Base-by-base conservation (phyloP, 768 basidiomycete species). In the Tephrocybe sp. region DNA sequence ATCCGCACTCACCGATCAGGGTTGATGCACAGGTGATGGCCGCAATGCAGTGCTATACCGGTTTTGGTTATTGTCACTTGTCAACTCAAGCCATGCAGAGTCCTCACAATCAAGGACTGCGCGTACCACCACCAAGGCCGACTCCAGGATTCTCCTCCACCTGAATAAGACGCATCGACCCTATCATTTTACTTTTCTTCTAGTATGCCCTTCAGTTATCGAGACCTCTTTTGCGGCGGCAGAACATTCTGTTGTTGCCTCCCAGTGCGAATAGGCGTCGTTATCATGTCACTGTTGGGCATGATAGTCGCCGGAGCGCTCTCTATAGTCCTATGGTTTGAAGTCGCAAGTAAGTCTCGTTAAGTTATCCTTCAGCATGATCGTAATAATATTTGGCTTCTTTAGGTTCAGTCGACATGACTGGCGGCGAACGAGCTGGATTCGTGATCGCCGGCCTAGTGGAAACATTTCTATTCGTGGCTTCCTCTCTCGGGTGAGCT, bases 191-290 rank as follows among this genome's bases (percentile, higher is more conserved):
- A n/a, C n/a, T 23, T 4, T 20, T 9, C 12, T 32, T 40, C 12
- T 5, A 30, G 9, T 17, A 80, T 78, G 79, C 57, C 66, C 2
- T 70, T 75, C 64, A 74, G 73, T 60, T 67, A 78, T 60, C 70
- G 67, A 49, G 68, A 71, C 26, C 65, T 77, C 41, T 65, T 84
- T 41, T 75, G 79, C 40, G 76, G 74, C 23, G 75, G 80, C n/a
- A 72, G 58, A 30, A 76, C 70, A 3, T 86, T 79, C 62, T 87
- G 85, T 60, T 85, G 73, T 57, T 85, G 85, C 57, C 63, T 86
- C 54, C 83, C 83, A 24, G 82, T 85, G 5, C 76, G 85, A 50
- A 49, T 79, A 4, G 84, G 86, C 28, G 84, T 86, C 26, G 69
- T 82, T 39, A 58, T 77, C 38, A 76, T 83, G 72, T 73, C 82